Percentiles rank a stretch among this genome's conserved stretches.
phyloP scores from a whole-genome alignment of 163 green algal species.

The Coccomyxa subellipsoidea region DNA sequence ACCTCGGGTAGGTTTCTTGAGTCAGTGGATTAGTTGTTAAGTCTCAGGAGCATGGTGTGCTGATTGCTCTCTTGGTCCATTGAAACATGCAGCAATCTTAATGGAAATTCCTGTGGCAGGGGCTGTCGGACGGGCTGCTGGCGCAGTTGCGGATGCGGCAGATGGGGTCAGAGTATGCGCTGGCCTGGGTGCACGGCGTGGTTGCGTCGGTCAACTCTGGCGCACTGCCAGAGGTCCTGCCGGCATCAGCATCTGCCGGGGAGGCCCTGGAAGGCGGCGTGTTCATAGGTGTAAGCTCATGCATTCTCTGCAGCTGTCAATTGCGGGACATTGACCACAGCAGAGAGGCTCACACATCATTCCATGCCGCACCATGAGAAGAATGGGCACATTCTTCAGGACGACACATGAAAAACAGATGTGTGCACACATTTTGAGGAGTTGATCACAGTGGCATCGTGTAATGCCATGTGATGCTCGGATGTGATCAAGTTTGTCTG shows the following conservation, averaged over 20 bases:
- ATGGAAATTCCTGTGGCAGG: not conserved
- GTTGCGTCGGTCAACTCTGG: not conserved
- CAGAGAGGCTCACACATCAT: no score
- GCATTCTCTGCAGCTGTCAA: not conserved
- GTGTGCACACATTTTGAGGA: no score
- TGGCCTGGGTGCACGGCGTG: slow-evolving; percentile 44
- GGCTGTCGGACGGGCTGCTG: slow-evolving; percentile 22
- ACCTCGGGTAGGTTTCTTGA: no score
- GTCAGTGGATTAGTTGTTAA: no score
- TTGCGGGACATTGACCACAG: not conserved
- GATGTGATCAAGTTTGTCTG: not conserved
- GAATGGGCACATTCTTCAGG: no score
- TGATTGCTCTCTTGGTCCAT: no score
- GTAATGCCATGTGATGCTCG: not conserved
- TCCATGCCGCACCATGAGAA: no score
- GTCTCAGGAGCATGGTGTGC: no score
- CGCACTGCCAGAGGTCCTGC: not conserved
- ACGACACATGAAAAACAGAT: no score
- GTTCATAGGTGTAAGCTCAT: slow-evolving; percentile 30
- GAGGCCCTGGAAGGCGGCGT: slow-evolving; percentile 26
- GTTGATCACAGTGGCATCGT: no score
- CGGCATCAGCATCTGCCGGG: not conserved
- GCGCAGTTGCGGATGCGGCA: slow-evolving; percentile 21
- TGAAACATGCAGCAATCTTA: not conserved
- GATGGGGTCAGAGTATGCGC: slow-evolving; percentile 16